A percentile compares a stretch with the other conserved stretches of the same genome.
Conservation (phyloP, 139 green algal species). For the Chlamydomonas applanata region DNA sequence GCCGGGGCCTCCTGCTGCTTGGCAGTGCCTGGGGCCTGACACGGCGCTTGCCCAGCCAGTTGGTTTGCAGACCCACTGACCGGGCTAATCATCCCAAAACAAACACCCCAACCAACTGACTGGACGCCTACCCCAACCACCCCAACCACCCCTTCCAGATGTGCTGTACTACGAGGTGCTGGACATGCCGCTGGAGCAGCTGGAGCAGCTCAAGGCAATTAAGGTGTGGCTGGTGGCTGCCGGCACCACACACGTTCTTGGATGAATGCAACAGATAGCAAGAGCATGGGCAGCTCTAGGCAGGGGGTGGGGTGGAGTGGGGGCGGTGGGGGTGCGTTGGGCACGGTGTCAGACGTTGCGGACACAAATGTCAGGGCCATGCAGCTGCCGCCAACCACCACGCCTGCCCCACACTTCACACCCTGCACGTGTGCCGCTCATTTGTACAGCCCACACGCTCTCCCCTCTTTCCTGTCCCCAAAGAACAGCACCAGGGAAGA, state of each 20-base stretch:
- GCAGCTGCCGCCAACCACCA: slow-evolving; percentile 51
- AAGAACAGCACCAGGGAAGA: no score
- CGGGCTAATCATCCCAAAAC: no score
- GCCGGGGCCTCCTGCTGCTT: no score
- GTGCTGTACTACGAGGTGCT: slow-evolving; percentile 94
- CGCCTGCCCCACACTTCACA: slow-evolving; percentile 60
- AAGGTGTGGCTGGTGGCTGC: slow-evolving; percentile 53
- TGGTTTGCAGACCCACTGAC: neutral
- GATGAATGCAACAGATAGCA: neutral
- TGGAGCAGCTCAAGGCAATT: slow-evolving; percentile 68
- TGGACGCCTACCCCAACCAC: neutral
- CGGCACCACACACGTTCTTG: slow-evolving; percentile 31
- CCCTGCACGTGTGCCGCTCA: no score
- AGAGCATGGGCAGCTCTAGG: neutral
- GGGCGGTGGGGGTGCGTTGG: neutral
- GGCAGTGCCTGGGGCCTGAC: no score
- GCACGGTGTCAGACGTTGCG: neutral
- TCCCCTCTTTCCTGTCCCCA: no score
- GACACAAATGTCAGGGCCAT: neutral
- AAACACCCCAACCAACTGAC: no score
- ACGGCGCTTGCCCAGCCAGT: neutral
- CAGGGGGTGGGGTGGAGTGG: neutral
- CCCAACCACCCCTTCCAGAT: slow-evolving; percentile 32
- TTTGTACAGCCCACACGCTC: no score
- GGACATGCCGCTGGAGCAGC: slow-evolving; percentile 88